Base-by-base conservation (phyloP, 139 green algal genomes). In the Nannochloris sp. region DNA sequence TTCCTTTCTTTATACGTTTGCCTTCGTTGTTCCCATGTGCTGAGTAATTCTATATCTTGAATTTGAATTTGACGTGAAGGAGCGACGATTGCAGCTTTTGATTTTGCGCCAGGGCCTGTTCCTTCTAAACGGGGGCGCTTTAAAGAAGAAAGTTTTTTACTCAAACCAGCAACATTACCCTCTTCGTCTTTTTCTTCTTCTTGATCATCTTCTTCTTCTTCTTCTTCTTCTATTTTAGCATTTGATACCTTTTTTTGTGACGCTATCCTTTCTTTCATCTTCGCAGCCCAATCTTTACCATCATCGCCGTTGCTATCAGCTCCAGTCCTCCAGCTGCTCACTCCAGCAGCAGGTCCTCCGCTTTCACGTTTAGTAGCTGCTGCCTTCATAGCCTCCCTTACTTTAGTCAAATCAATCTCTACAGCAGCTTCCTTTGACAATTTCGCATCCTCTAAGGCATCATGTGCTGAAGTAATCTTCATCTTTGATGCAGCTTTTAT, bases 1-100 rank as follows among this genome's bases (percentile, higher is more conserved):
- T 83, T 84, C 30, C 81, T 74, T 65, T 83, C 76, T 79, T 90
- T 89, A 76, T 87, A 91, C 60, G 80, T 57, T 68, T 86, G 74
- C 14, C 68, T 63, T 63, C 60, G 64, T n/a, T 53, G 70, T 75
- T 93, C 78, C 77, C 78, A 92, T 0, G 72, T 64, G 25, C 83
- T 90, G 25, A 93, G 70, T 67, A 93, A 75, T 36, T 90, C 82
- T 1, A 74, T 77, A 54, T 91, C 79, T 2, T 67, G 68, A n/a
- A 86, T 75, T 31, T 27, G 24, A 13, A 61, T 68, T 46, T 68
- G 51, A 45, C 30, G 54, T 15, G 30, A 53, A 58, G 27, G 23
- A 12, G 55, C 54, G 56, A 72, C 37, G 39, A 61, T 64, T 2
- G 58, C 55, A 0, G 61, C 38, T 1, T 48, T 30, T 0, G 69